phyloP scores from a whole-genome alignment of 2,329 filamentous ascomycete genomes.

The Neofusicoccum cordaticola region DNA sequence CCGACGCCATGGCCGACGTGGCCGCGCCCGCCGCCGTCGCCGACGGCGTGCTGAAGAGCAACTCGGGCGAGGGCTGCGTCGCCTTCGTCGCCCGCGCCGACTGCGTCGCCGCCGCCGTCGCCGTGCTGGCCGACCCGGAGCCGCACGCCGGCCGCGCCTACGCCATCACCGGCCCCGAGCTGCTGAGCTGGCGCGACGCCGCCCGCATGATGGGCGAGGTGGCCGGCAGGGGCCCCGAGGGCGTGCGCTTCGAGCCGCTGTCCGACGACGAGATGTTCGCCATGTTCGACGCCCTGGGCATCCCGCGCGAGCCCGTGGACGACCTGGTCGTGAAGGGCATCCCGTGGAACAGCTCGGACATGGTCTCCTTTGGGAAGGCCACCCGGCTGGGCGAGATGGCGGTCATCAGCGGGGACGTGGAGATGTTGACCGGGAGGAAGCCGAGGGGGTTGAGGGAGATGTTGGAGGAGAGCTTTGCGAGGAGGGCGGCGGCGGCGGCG shows the following conservation, averaged over 20 bases:
- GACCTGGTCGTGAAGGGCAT: neutral
- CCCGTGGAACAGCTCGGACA: conserved; percentile 1
- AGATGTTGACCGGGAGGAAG: neutral
- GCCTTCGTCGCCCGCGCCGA: conserved; percentile 6
- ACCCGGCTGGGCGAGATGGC: conserved; percentile 12
- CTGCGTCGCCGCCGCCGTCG: conserved; percentile 9
- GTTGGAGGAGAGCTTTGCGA: neutral
- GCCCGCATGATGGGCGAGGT: neutral
- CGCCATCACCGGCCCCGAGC: conserved; percentile 12
- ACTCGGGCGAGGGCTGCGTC: neutral
- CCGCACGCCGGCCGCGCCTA: neutral
- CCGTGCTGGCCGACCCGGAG: neutral
- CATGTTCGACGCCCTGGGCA: neutral
- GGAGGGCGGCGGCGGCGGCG: conserved; percentile 43
- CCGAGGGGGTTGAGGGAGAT: conserved; percentile 2
- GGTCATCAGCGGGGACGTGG: conserved; percentile 1
- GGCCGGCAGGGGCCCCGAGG: neutral
- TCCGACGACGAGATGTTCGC: neutral
- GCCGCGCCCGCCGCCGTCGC: neutral
- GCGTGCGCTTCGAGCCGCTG: neutral
- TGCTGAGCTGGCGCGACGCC: conserved; percentile 2
- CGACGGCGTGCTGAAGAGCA: neutral
- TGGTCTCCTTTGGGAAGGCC: conserved; percentile 8
- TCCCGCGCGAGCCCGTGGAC: neutral
- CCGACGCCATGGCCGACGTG: conserved; percentile 6